Evolutionary conservation across 202 grass and related monocot species (phyloP), one percentile per base, ranked within the genome.

Genomic region (Saccharum hybrid): DNA sequence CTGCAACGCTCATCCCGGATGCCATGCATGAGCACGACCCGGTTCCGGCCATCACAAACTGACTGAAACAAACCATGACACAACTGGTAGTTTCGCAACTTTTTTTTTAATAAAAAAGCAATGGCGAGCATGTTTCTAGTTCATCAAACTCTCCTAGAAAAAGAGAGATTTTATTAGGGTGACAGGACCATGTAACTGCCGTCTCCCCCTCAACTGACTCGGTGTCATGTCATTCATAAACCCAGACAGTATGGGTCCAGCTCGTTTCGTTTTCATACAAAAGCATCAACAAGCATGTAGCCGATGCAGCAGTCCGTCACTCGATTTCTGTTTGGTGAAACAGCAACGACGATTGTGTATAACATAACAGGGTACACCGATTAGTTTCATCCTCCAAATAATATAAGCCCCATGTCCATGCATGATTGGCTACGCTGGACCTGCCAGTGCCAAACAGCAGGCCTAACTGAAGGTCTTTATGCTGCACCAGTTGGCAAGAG

Each of bases 391-490:
- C 49, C 14, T 65, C 67, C 66, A 63, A n/a, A 9, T 54, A 40
- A 14, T 15, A 14, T 15, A 16, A 16, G 13, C 16, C 46, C 46
- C 46, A 49, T 49, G 46, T 16, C 3, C 49, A 56, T 23, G 26
- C 46, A 18, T 71, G 7, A 80, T 65, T 84, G 76, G 43, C 42
- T 7, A 46, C 23, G 67, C 31, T 23, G 57, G 42, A 62, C 21
- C 60, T 23, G 60, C 60, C 60, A 14, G 4, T 76, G 80, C 52
- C 70, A 13, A 83, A 83, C 70, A 42, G 80, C 79, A 75, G 84
- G 80, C 51, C 62, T 75, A 80, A 90, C 69, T 10, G 77, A 89
- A 81, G 15, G 59, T 15, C 31, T 54, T 66, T 56, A 56, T 41
- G 48, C 60, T 48, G 15, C 40, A 59, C 14, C 73, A 68, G 36